Base-by-base conservation (phyloP, 1,284 basidiomycete genomes). In the Sanghuangporus weigelae region DNA sequence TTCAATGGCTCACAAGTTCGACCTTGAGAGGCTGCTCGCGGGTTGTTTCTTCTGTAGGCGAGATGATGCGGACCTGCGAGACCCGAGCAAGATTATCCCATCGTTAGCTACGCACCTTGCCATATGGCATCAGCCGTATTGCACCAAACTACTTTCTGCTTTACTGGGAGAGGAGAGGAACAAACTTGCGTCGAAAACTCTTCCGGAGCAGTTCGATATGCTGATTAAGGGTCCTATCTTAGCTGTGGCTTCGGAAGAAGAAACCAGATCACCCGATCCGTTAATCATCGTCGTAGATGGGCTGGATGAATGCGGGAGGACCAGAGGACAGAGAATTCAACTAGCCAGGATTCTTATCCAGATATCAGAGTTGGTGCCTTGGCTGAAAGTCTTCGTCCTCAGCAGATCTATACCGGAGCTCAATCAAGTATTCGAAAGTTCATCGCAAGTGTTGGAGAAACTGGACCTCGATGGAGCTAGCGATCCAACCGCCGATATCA, bases 211-310 rank as follows among this genome's bases (percentile, higher is more conserved):
- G 19, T 62, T 62, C 23, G 60, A 56, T 3, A 23, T 56, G 23
- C 35, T 62, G 11, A 40, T 57, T n/a, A 49, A 46, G 21, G 46
- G 35, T 23, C 57, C 58, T 7, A 7, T 58, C 3, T 35, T 31
- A 38, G 12, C 36, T 40, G 38, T 54, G 16, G 23, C 59, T 36
- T 12, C 23, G 35, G 38, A 51, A 11, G 31, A 54, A 38, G 23
- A 36, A 8, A 54, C 16, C 14, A 8, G 16, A 11, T 51, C 54
- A 10, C 60, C 51, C 11, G n/a, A 36, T 12, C 42, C 59, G 21
- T 14, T 59, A 12, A 35, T 65, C 3, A 39, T 64, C 12, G 54
- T 65, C 10, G 55, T 65, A 8, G 63, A 65, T 61, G 63, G 59
- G 40, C 21, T 65, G 16, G 63, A 65, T 39, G 63, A 62, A 39